Base-by-base conservation (phyloP, 805 yeast genomes). In the Saturnispora galanensis region DNA sequence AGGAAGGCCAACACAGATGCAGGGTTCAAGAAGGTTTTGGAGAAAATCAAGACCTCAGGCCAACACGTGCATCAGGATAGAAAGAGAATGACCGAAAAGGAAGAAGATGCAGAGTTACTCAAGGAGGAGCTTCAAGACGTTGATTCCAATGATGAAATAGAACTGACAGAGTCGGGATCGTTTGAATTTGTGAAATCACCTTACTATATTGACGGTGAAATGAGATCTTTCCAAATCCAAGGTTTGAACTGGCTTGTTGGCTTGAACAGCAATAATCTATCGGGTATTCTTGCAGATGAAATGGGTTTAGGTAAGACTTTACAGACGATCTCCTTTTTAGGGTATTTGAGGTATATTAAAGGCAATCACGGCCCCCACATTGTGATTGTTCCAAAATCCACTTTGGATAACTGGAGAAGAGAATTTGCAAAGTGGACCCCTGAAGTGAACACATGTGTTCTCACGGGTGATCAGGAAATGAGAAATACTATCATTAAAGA, bases 231-330 rank as follows among this genome's bases (percentile, higher is more conserved):
- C 60, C 98, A 90, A 66, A 70, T 90, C 29, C 96, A 88, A 58
- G 98, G 98, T 41, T 72, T 90, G 42, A 93, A 93, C 64, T 90
- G 98, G 98, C 71, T 90, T 57, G 81, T 90, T 15, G 79, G 94
- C 1, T 65, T 90, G 31, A 85, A 88, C 60, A 96, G 89, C 53
- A 87, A 90, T 62, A 76, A 83, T 54, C 71, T 90, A 37, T 83
- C 95, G 9, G 98, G 98, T 16, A 93, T 90, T 38, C 67, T 90
- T 41, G 98, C 98, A 10, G 98, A 90, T 65, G 98, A 90, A 62
- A 90, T 93, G 98, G 98, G 98, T 3, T 71, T 90, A 35, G 98
- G 98, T 46, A 90, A 90, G 63, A 90, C 98, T 5, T 68, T 93
- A 46, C 98, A 90, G 64, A 90, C 97, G 0, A 87, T 90, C 39